phyloP scores from a whole-genome alignment of 208 protist genomes.

The Wallacemonas sp. region DNA sequence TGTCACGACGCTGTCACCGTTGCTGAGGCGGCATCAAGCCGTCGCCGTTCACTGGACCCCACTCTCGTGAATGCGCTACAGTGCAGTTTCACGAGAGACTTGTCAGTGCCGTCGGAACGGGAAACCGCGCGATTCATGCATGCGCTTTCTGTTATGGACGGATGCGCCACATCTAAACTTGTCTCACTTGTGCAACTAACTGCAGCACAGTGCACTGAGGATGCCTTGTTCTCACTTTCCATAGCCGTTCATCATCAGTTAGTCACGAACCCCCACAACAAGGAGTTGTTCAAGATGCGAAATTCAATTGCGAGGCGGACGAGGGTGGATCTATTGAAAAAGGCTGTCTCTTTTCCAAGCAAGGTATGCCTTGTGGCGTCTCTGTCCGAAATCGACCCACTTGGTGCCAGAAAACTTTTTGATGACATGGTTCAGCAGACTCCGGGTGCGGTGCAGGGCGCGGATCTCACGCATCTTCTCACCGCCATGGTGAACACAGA shows the following conservation, averaged over 20 bases:
- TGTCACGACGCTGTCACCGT: neutral
- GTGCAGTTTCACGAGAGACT: neutral
- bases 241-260: neutral
- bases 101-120: neutral
- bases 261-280: neutral
- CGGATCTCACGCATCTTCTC: neutral
- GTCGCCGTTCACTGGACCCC: neutral
- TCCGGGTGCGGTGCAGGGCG: neutral
- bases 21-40: neutral
- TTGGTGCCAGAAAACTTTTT: neutral
- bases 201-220: neutral
- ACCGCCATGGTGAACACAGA: constrained; percentile 8
- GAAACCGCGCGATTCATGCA: constrained; percentile 3
- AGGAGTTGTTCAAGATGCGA: neutral
- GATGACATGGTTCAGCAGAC: neutral
- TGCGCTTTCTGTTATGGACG: neutral
- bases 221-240: neutral
- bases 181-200: neutral
- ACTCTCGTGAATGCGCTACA: neutral
- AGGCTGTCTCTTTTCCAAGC: neutral
- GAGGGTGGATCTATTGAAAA: neutral
- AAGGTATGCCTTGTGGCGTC: neutral
- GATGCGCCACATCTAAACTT: neutral
- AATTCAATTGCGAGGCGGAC: neutral
- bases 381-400: neutral